Base-by-base conservation (phyloP, 2,329 filamentous ascomycete species). In the Aureobasidium sp. region DNA sequence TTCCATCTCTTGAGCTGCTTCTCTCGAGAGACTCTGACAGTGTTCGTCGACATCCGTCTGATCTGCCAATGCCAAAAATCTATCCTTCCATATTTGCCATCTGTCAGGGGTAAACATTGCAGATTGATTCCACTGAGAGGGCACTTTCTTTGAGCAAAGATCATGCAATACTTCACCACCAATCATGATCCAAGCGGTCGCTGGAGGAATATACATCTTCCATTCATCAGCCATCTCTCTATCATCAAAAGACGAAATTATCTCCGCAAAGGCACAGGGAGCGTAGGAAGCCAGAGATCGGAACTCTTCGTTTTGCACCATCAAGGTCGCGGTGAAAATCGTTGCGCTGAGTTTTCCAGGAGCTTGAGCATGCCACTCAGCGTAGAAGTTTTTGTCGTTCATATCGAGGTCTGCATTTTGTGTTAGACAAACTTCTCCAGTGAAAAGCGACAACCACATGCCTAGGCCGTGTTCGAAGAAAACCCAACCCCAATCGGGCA, bases 191-290 rank as follows among this genome's bases (percentile, higher is more conserved):
- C 45, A 61, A 8, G 31, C 33, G 5, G 31, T 23, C 1, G 58
- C 58, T 29, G 58, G 58, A 50, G 58, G 58, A 27, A 61, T 40
- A 10, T 29, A 61, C 58, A 61, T 61, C 7, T 61, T 61, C 58
- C 58, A 50, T 11, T 50, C 45, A 10, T 61, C 43, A 9, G 58
- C 31, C 36, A 40, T 61, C 23, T 23, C 45, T 29, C 45, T 31
- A 4, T 27, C 15, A 15, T 61, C 58, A 18, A 50, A 61, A 29
- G 43, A n/a, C 18, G 18, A 18, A 8, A 36, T 3, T 11, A 61
- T 51, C 23, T 50, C 36, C 10, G 5, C 2, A 15, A 61, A 31
- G 1, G 45, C 45, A 9, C 20, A 18, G 23, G 40, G 16, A 7
- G 58, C 58, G 23, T 56, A 40, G 15, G 8, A 8, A 36, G 33